phyloP scores from a whole-genome alignment of 139 green algal genomes.

The Micractinium sp. region DNA sequence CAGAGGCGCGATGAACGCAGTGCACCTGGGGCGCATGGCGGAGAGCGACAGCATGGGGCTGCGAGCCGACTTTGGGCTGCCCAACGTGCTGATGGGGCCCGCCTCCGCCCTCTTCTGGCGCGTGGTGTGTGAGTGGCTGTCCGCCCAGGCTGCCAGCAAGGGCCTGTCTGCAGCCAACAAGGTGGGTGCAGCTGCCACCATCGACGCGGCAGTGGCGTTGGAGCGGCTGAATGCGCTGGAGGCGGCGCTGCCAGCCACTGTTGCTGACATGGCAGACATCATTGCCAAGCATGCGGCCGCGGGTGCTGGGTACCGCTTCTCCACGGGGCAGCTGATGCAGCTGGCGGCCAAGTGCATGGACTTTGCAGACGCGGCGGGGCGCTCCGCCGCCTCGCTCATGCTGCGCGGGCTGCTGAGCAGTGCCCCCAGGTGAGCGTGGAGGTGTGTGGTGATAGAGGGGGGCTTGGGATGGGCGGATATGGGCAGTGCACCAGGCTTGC shows the following conservation, averaged over 20 bases:
- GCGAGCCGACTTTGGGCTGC: slow-evolving; percentile 22
- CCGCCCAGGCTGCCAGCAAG: slow-evolving; percentile 27
- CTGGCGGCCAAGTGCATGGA: slow-evolving; percentile 54
- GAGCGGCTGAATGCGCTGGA: slow-evolving; percentile 67
- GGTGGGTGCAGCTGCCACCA: slow-evolving; percentile 37
- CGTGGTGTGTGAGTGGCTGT: slow-evolving; percentile 54
- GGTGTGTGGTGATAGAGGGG: not conserved
- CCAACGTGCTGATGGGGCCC: not conserved
- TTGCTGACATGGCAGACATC: slow-evolving; percentile 48
- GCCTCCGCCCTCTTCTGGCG: slow-evolving; percentile 35
- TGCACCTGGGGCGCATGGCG: slow-evolving; percentile 35
- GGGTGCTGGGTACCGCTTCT: slow-evolving; percentile 44
- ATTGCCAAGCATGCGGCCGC: slow-evolving; percentile 42
- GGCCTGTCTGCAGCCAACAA: slow-evolving; percentile 54
- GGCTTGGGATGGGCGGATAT: not conserved
- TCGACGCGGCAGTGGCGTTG: slow-evolving; percentile 49
- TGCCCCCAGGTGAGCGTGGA: not conserved
- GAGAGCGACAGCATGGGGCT: slow-evolving; percentile 43
- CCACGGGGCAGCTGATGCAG: slow-evolving; percentile 57
- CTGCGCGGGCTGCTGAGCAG: slow-evolving; percentile 43
- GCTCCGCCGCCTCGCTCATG: slow-evolving; percentile 33
- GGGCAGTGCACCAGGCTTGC: not conserved
- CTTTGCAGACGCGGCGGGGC: slow-evolving; percentile 53
- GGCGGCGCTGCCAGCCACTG: slow-evolving; percentile 47
- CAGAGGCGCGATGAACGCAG: slow-evolving; percentile 32